Evolutionary conservation across 495 filamentous ascomycete species (phyloP).

Genomic region (Extremus antarcticus): DNA sequence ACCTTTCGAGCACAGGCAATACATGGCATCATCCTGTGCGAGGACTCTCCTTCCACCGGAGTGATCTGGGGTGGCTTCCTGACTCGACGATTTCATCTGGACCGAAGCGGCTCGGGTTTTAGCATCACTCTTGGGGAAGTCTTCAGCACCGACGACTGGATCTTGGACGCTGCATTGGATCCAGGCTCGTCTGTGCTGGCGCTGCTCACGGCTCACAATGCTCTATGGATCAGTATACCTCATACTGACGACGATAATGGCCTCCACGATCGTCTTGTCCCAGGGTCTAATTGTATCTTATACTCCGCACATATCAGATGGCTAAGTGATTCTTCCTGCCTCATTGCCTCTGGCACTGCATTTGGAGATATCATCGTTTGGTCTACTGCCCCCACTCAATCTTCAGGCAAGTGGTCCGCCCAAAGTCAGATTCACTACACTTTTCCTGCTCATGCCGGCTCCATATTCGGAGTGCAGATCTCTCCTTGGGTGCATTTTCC

Average conservation of each 20-base stretch:
- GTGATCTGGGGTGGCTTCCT: conserved; percentile 26
- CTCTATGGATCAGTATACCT: conserved; percentile 34
- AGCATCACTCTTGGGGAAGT: conserved; percentile 12
- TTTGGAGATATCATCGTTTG: conserved; percentile 90
- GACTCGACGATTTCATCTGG: not conserved
- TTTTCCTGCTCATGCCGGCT: conserved; percentile 85
- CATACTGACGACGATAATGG: not conserved
- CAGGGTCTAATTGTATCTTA: conserved; percentile 72
- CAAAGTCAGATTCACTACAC: conserved; percentile 46
- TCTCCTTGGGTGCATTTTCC: conserved; percentile 44
- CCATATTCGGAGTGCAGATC: conserved; percentile 77
- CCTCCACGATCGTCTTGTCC: conserved; percentile 34
- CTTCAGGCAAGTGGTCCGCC: not conserved
- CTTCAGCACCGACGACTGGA: conserved; percentile 59
- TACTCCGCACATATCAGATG: conserved; percentile 70
- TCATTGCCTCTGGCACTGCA: conserved; percentile 80
- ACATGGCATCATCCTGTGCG: conserved; percentile 49
- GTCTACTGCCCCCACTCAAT: conserved; percentile 43
- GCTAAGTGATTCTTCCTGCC: conserved; percentile 43
- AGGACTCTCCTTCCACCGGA: not conserved
- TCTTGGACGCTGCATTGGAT: conserved; percentile 58
- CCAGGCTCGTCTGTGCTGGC: conserved; percentile 22
- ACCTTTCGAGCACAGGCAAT: conserved; percentile 56
- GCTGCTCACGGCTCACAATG: conserved; percentile 80
- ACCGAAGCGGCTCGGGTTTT: conserved; percentile 1